These are phyloP conservation scores for Vigna hirtella DNA, from an alignment of 306 rosid species.

Conservation along the genomic window DNA sequence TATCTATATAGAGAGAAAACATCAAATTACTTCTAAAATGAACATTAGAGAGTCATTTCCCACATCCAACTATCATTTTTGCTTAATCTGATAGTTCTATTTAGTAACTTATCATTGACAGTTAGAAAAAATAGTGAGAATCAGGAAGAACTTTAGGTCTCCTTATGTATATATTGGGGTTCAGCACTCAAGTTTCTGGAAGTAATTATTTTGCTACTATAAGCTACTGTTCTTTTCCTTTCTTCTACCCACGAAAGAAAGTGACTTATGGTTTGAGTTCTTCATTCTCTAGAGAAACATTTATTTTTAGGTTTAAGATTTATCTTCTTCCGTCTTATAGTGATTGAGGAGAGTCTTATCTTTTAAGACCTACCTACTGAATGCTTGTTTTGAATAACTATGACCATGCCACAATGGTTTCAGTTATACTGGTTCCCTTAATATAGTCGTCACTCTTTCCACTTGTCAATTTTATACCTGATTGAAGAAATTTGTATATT, in stretches of 20 bases:
- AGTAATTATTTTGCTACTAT: conserved; percentile 17
- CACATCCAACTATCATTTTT: too few species aligned
- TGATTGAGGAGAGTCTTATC: neutral
- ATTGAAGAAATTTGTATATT: conserved; percentile 10
- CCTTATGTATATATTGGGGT: neutral
- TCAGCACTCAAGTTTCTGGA: conserved; percentile 1
- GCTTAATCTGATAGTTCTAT: too few species aligned
- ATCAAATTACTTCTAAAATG: too few species aligned
- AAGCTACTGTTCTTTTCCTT: conserved; percentile 25
- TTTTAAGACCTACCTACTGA: conserved; percentile 19
- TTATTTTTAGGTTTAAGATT: conserved; percentile 8
- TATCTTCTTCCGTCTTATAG: conserved; percentile 18
- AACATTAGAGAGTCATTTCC: too few species aligned
- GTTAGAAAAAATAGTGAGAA: too few species aligned
- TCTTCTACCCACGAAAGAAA: neutral
- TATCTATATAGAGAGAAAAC: too few species aligned
- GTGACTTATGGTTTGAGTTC: conserved; percentile 12
- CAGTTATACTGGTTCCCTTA: neutral
- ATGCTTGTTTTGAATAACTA: conserved; percentile 12
- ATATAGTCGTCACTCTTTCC: neutral
- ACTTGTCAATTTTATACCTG: conserved; percentile 24
- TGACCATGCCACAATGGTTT: neutral
- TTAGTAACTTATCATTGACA: too few species aligned
- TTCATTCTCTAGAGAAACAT: neutral
- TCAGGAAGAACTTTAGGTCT: too few species aligned